Conservation (phyloP, 768 basidiomycete genomes). For the Tricholoma matsutake region DNA sequence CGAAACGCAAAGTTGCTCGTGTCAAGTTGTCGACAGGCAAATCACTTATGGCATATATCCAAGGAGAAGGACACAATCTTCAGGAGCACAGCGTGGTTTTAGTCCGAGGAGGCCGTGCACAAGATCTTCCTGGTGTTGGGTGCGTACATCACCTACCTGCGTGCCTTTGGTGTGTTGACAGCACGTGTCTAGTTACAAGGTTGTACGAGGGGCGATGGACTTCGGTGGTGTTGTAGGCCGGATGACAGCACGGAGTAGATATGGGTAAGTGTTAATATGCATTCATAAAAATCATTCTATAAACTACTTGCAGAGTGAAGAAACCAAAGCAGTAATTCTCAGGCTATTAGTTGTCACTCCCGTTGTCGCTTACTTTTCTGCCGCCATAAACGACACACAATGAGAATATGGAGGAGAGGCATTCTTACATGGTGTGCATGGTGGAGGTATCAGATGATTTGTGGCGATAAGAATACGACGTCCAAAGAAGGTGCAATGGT, state of each 20-base stretch:
- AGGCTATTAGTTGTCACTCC: background rate
- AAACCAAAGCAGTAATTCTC: slow-evolving; percentile 74
- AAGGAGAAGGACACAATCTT: slow-evolving; percentile 95
- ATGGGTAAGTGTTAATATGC: slow-evolving; percentile 57
- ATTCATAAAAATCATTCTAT: background rate
- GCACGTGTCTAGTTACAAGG: slow-evolving; percentile 69
- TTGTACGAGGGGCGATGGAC: slow-evolving; percentile 91
- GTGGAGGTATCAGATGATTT: background rate
- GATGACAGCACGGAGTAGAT: slow-evolving; percentile 80
- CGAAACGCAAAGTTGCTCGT: slow-evolving; percentile 94
- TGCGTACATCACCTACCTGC: slow-evolving; percentile 32
- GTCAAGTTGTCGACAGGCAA: slow-evolving; percentile 90
- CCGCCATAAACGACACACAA: background rate
- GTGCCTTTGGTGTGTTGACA: background rate
- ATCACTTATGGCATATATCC: slow-evolving; percentile 89
- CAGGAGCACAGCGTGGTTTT: slow-evolving; percentile 97
- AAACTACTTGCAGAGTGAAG: slow-evolving; percentile 52
- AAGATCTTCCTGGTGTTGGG: slow-evolving; percentile 98
- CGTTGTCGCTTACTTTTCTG: background rate
- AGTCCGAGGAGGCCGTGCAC: slow-evolving; percentile 91
- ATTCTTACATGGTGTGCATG: slow-evolving; percentile 1
- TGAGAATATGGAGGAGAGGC: slow-evolving; percentile 3
- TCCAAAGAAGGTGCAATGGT: slow-evolving; percentile 8
- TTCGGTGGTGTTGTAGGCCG: slow-evolving; percentile 88
- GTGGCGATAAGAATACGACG: background rate